Conservation (phyloP, 2,329 filamentous ascomycete species). For the Pyrenochaeta sp. region DNA sequence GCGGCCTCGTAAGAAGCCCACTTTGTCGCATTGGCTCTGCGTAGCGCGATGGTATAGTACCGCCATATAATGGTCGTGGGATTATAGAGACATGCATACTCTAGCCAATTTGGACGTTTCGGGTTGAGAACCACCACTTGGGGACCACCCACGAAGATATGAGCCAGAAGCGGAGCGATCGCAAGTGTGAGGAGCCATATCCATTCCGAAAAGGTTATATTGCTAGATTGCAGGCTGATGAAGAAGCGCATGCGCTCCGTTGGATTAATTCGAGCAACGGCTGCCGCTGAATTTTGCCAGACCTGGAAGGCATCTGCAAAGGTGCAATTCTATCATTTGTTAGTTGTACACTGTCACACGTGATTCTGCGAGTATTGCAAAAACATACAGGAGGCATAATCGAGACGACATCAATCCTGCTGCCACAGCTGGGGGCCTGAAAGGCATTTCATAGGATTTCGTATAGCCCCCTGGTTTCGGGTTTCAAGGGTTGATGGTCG, state of each 20-base stretch:
- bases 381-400: no score
- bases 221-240: not conserved
- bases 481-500: no score
- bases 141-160: not conserved
- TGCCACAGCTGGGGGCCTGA: no score
- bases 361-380: no score
- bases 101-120: not conserved
- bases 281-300: not conserved
- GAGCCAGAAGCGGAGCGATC: not conserved
- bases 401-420: no score
- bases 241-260: constrained; percentile 1
- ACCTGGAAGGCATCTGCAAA: not conserved
- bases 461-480: no score
- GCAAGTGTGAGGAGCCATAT: not conserved
- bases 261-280: not conserved
- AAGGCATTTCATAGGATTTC: no score
- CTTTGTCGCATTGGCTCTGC: not conserved
- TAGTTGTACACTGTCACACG: no score
- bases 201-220: constrained; percentile 1
- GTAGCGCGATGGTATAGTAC: not conserved
- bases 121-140: not conserved
- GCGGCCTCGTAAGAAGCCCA: not conserved
- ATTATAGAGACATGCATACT: not conserved
- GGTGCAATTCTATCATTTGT: not conserved
- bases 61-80: not conserved